Conservation (phyloP, 192 early-diverging fungal genomes). For the Mortierella antarctica region DNA sequence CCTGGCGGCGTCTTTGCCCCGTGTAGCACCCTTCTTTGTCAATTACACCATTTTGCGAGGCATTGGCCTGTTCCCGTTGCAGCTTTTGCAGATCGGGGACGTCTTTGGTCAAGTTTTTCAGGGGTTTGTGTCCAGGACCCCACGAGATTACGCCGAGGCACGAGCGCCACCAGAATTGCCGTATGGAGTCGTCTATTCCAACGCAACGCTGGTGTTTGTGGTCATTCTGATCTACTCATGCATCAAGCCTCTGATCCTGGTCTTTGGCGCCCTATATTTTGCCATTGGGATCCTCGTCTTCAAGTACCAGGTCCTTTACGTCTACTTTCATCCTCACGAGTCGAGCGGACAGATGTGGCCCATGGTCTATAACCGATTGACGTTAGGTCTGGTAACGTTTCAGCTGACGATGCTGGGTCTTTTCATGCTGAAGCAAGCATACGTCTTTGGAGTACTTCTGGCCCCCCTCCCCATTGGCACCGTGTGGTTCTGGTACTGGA, state of each 20-base stretch:
- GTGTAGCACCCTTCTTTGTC: conserved; percentile 83
- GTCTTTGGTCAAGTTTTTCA: conserved; percentile 67
- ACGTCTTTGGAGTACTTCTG: conserved; percentile 57
- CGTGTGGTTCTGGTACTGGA: conserved; percentile 55
- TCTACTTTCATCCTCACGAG: conserved; percentile 83
- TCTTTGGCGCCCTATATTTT: conserved; percentile 79
- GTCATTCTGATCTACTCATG: conserved; percentile 81
- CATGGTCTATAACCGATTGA: conserved; percentile 74
- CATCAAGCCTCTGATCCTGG: conserved; percentile 75
- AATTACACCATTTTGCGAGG: conserved; percentile 82
- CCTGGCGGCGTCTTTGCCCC: conserved; percentile 73
- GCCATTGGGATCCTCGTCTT: conserved; percentile 71
- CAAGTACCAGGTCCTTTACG: conserved; percentile 85
- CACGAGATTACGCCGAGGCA: conserved; percentile 81
- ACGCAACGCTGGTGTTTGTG: conserved; percentile 76
- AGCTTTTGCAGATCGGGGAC: conserved; percentile 75
- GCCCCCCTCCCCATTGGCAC: conserved; percentile 63
- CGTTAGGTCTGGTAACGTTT: conserved; percentile 71
- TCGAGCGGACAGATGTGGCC: conserved; percentile 80
- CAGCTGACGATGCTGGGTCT: conserved; percentile 74
- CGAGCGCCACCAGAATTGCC: conserved; percentile 74
- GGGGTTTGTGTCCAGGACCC: conserved; percentile 76
- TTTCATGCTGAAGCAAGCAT: conserved; percentile 67
- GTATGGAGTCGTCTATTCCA: conserved; percentile 78
- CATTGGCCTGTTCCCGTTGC: conserved; percentile 74